phyloP scores from a whole-genome alignment of 2,329 filamentous ascomycete genomes.

The Aspergillus nomiae region DNA sequence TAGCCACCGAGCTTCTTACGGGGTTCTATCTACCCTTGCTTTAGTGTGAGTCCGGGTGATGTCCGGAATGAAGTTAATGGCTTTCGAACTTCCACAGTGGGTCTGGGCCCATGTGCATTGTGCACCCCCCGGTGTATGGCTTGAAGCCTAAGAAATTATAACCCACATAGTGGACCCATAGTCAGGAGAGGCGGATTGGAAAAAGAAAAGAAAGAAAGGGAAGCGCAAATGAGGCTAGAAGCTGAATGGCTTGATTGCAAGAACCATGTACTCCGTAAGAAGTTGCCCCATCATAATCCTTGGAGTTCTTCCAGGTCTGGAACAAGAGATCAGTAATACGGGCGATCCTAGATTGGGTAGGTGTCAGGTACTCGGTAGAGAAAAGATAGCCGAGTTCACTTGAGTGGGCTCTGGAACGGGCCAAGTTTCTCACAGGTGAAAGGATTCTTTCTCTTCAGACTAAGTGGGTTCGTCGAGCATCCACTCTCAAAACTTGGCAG shows the following conservation, averaged over 20 bases:
- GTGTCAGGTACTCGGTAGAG: not conserved
- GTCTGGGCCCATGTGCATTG: constrained; percentile 5
- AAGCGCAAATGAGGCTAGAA: not conserved
- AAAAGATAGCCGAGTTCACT: not conserved
- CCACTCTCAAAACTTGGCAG: not conserved
- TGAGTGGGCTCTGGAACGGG: not conserved
- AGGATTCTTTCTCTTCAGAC: not conserved
- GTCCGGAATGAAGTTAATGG: constrained; percentile 5
- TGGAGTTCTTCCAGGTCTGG: not conserved
- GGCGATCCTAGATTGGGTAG: not conserved
- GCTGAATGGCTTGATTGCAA: not conserved
- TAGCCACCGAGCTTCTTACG: not conserved
- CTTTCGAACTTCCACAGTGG: not conserved
- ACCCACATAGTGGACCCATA: constrained; percentile 4
- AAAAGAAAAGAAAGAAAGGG: not conserved
- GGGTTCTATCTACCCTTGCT: constrained; percentile 9
- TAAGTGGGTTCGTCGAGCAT: not conserved
- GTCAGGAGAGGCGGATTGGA: not conserved
- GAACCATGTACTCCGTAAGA: not conserved
- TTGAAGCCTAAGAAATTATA: not conserved
- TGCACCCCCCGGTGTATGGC: constrained; percentile 1
- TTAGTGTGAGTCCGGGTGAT: constrained; percentile 7
- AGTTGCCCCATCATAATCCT: not conserved
- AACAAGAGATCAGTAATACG: not conserved
- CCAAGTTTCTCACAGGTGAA: not conserved